Conservation (phyloP, 1,284 basidiomycete genomes). For the Trichosporon faecale region DNA sequence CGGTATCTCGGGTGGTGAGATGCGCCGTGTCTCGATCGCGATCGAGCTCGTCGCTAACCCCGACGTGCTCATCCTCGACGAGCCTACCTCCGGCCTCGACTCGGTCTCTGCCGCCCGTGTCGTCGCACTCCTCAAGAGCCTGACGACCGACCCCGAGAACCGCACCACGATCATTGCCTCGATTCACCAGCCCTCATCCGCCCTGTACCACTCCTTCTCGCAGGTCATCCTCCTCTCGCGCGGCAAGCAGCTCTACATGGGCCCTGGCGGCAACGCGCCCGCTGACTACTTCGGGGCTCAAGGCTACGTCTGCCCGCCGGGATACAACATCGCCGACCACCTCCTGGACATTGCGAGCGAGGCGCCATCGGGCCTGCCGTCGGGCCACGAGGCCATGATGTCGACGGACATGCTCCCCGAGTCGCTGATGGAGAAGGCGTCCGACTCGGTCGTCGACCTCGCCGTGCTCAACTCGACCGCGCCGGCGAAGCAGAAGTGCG, state of each 20-base stretch:
- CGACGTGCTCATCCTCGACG: conserved; percentile 63
- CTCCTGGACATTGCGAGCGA: conserved; percentile 78
- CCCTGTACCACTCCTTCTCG: conserved; percentile 79
- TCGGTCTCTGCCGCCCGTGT: conserved; percentile 80
- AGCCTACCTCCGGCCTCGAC: conserved; percentile 70
- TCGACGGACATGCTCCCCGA: neutral
- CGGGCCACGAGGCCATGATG: neutral
- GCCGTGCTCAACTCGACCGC: conserved; percentile 1
- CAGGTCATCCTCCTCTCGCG: conserved; percentile 71
- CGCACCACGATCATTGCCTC: conserved; percentile 78
- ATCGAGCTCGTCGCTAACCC: conserved; percentile 64
- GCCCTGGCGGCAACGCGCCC: conserved; percentile 66
- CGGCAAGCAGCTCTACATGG: conserved; percentile 75
- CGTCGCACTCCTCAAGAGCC: conserved; percentile 66
- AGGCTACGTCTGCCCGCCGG: conserved; percentile 59
- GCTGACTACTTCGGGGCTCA: conserved; percentile 61
- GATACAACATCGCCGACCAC: conserved; percentile 86
- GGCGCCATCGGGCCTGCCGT: conserved; percentile 26
- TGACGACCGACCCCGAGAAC: conserved; percentile 65
- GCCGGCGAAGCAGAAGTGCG: conserved; percentile 24
- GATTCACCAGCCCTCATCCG: conserved; percentile 80
- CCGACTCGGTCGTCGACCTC: neutral
- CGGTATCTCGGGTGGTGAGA: conserved; percentile 68
- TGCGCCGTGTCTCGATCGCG: conserved; percentile 68
- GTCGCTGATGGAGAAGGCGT: neutral